phyloP scores from a whole-genome alignment of 257 asterid genomes.

The Salvia splendens region DNA sequence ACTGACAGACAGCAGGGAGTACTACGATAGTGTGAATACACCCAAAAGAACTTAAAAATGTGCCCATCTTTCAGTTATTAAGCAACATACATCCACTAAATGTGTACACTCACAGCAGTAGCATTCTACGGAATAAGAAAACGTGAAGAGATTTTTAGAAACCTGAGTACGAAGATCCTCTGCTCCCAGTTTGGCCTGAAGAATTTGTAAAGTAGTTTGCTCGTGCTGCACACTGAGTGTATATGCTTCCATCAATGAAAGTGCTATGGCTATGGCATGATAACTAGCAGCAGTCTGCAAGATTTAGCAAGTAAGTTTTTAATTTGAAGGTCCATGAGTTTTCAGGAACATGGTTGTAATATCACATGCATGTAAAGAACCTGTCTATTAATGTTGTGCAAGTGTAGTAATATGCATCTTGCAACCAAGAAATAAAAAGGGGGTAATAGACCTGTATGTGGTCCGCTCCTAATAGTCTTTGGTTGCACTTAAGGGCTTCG shows the following conservation, averaged over 20 bases:
- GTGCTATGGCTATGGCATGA: conserved; percentile 99
- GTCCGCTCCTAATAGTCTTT: conserved; percentile 87
- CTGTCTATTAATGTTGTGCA: conserved; percentile 16
- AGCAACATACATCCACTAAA: no score
- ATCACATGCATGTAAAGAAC: conserved; percentile 20
- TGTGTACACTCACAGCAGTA: conserved; percentile 6
- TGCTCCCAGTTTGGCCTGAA: conserved; percentile 88
- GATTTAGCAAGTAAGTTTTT: conserved; percentile 31
- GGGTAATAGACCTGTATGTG: conserved; percentile 81
- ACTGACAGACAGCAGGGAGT: conserved; percentile 1
- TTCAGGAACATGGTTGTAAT: conserved; percentile 33
- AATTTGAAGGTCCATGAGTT: conserved; percentile 13
- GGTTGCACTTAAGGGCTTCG: conserved; percentile 98
- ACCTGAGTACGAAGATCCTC: conserved; percentile 99
- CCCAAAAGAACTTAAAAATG: not conserved
- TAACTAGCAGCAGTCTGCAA: conserved; percentile 99
- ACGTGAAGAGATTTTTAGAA: conserved; percentile 21
- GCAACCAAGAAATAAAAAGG: conserved; percentile 13
- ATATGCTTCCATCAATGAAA: conserved; percentile 98
- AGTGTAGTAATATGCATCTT: conserved; percentile 6
- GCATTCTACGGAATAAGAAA: conserved; percentile 1
- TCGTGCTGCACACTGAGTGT: conserved; percentile 98
- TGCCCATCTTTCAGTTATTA: no score
- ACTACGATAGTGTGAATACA: conserved; percentile 3
- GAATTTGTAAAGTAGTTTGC: conserved; percentile 95